Base-by-base conservation (phyloP, 2,329 filamentous ascomycete species). In the Pseudocercospora musae region DNA sequence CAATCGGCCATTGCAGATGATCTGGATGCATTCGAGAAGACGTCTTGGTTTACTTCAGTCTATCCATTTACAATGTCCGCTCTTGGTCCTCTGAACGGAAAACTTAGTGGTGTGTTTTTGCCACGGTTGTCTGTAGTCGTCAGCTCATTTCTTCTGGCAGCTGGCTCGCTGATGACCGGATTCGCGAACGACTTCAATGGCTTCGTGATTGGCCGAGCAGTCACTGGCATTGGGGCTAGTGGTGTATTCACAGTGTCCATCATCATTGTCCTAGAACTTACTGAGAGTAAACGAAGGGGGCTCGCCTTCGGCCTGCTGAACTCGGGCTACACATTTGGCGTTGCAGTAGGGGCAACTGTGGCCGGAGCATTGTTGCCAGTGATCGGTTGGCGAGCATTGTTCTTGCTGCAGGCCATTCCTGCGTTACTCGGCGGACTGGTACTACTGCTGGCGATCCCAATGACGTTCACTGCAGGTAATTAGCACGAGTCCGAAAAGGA, bases 11-110 rank as follows among this genome's bases (percentile, higher is more conserved):
- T 96, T 67, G 90, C 91, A 1, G 84, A 83, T 7, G 90, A 94
- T 67, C 80, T 96, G 1, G 82, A 90, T 75, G 85, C 89, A 1
- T 92, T 91, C 70, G 86, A 87, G 60, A 80, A 86, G 59, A 87
- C 87, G 37, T 89, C 86, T 75, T 96, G 91, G 91, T 92, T 95
- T 73, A 92, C 89, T 7, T 91, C 89, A 31, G 82, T 88, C 2
- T 96, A 91, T 73, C 81, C 95, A 82, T 83, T 91, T 57, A 78
- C 80, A 23, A 77, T 81, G 74, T 82, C 81, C 29, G 84, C 82
- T 55, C 76, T 90, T 11, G 85, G 88, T 0, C 90, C 91, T 0
- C 75, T 96, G 1, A 82, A 85, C 42, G 91, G 91, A 6, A 86
- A 90, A 18, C 79, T 96, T 0, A 86, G 87, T 50, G 86, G 87